These are phyloP conservation scores for Prillingera fragicola DNA, from an alignment of 1,284 basidiomycete species.

Conservation along the genomic window DNA sequence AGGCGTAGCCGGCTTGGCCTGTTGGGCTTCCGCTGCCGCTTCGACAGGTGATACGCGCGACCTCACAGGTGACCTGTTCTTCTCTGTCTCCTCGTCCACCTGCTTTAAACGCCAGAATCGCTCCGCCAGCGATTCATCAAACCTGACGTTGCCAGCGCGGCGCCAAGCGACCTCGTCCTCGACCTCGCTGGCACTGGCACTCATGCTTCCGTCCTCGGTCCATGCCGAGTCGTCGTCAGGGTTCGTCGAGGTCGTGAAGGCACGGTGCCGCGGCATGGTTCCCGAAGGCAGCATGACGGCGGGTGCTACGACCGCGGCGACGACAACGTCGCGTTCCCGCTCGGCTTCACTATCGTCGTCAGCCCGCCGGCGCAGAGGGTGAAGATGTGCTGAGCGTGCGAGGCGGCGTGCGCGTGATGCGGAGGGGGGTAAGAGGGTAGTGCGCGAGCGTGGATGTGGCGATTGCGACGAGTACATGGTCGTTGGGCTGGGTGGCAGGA, in stretches of 20 bases:
- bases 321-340: neutral
- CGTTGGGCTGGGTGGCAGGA: neutral
- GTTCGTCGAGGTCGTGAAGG: neutral
- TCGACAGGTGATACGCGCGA: too few relatives aligned
- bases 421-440: neutral
- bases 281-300: neutral
- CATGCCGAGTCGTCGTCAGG: slow-evolving; percentile 3
- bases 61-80: neutral
- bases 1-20: too few relatives aligned
- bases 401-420: slow-evolving; percentile 8
- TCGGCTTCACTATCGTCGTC: slow-evolving; percentile 11
- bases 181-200: slow-evolving; percentile 10
- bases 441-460: neutral
- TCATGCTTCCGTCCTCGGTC: neutral
- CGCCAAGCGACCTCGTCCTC: slow-evolving; percentile 1
- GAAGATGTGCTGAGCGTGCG: slow-evolving; percentile 38
- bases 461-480: neutral
- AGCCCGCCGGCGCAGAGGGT: slow-evolving; percentile 23
- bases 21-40: too few relatives aligned
- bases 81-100: neutral
- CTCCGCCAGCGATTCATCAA: too few relatives aligned
- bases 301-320: neutral
- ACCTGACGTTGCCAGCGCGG: too few relatives aligned
- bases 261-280: too few relatives aligned
- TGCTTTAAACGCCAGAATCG: too few relatives aligned